phyloP scores from a whole-genome alignment of 2,329 filamentous ascomycete genomes.

The Monascus ruber region DNA sequence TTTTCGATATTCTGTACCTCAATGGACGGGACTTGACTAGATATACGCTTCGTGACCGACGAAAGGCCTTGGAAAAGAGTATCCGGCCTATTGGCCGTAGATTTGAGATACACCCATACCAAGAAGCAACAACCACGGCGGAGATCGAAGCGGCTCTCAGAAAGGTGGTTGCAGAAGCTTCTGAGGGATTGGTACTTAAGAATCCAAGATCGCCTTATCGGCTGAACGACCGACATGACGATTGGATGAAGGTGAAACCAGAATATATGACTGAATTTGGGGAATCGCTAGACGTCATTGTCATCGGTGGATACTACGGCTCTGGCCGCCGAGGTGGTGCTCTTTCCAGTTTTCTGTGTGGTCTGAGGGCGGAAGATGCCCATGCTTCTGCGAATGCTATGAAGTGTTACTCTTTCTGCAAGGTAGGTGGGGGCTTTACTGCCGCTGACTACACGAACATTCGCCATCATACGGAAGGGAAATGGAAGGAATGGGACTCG shows the following conservation, averaged over 20 bases:
- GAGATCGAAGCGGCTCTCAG: constrained; percentile 72
- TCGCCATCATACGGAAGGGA: constrained; percentile 72
- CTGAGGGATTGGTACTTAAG: constrained; percentile 86
- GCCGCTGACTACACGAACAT: constrained; percentile 77
- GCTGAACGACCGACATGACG: constrained; percentile 80
- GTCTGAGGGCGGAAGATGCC: constrained; percentile 62
- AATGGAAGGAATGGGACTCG: constrained; percentile 78
- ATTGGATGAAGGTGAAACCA: constrained; percentile 98
- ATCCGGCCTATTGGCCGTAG: constrained; percentile 60
- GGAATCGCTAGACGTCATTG: constrained; percentile 77
- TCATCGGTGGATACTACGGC: constrained; percentile 89
- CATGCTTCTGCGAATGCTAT: constrained; percentile 52
- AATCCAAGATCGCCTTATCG: constrained; percentile 80
- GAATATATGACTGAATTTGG: constrained; percentile 98
- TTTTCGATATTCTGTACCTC: constrained; percentile 85
- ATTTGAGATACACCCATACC: constrained; percentile 70
- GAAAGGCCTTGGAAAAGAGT: constrained; percentile 60
- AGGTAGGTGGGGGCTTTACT: constrained; percentile 88
- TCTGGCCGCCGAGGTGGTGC: constrained; percentile 72
- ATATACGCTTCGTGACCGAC: constrained; percentile 73
- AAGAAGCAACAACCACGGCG: constrained; percentile 52
- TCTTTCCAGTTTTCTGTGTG: constrained; percentile 82
- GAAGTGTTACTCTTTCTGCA: constrained; percentile 90
- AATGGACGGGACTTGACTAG: constrained; percentile 70
- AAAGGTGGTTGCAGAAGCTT: constrained; percentile 72